Conservation (phyloP, 2,329 filamentous ascomycete species). For the Colletotrichum sidae region DNA sequence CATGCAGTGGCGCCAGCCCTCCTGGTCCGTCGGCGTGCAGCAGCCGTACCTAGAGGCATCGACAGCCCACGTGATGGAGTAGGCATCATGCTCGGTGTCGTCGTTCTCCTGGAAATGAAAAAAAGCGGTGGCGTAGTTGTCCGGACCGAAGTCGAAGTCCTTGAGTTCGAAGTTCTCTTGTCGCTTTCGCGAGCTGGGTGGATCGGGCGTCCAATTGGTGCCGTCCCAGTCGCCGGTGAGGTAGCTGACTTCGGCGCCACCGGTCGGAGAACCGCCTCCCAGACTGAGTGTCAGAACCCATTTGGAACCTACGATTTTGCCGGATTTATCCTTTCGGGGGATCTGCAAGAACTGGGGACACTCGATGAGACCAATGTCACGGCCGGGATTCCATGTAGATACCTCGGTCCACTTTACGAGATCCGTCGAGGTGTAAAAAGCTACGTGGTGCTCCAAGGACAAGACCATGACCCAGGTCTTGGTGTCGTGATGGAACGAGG, state of each 20-base stretch:
- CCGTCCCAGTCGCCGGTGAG: constrained; percentile 37
- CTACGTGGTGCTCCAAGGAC: constrained; percentile 68
- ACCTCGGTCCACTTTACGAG: constrained; percentile 65
- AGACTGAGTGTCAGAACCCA: constrained; percentile 37
- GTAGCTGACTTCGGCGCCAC: constrained; percentile 34
- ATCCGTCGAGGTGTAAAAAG: constrained; percentile 71
- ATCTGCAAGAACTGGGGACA: constrained; percentile 49
- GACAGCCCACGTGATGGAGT: constrained; percentile 50
- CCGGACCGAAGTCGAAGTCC: constrained; percentile 49
- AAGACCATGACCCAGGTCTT: constrained; percentile 68
- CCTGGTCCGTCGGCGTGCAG: constrained; percentile 44
- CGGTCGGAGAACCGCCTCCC: constrained; percentile 30
- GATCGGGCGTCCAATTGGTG: constrained; percentile 33
- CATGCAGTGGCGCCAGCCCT: constrained; percentile 46
- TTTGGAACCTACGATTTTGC: constrained; percentile 29
- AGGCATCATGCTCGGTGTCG: constrained; percentile 39
- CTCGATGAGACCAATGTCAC: constrained; percentile 56
- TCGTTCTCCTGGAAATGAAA: constrained; percentile 40
- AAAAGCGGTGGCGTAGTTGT: constrained; percentile 51
- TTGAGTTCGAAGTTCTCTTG: constrained; percentile 39
- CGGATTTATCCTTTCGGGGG: constrained; percentile 63
- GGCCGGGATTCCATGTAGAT: constrained; percentile 33
- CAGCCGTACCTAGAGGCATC: constrained; percentile 48
- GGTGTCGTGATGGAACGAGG: constrained; percentile 64
- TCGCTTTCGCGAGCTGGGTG: neutral